phyloP scores from a whole-genome alignment of 1,284 basidiomycete species.

The Polyporus tsugae region DNA sequence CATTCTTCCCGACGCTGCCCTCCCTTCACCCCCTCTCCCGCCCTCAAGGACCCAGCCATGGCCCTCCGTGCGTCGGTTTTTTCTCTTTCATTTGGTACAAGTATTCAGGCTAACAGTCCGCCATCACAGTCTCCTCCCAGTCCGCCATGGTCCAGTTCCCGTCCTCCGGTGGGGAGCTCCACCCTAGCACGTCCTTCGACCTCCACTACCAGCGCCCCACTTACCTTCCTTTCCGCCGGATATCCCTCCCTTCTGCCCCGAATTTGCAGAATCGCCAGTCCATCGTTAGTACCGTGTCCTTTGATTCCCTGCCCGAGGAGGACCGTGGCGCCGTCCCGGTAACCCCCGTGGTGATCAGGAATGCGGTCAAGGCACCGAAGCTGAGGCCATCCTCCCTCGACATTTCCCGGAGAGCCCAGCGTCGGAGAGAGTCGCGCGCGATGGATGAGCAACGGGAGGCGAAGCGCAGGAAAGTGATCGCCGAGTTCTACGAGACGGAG shows the following conservation, averaged over 20 bases:
- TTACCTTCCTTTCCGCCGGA: slow-evolving; percentile 76
- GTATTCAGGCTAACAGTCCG: background rate
- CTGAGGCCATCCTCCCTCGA: slow-evolving; percentile 43
- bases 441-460: slow-evolving; percentile 46
- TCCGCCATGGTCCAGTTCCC: slow-evolving; percentile 44
- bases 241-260: slow-evolving; percentile 74
- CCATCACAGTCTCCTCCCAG: slow-evolving; percentile 28
- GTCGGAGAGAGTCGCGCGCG: slow-evolving; percentile 42
- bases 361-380: slow-evolving; percentile 31
- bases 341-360: slow-evolving; percentile 37
- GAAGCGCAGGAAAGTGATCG: slow-evolving; percentile 61
- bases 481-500: slow-evolving; percentile 85
- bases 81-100: slow-evolving; percentile 2
- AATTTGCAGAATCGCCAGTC: slow-evolving; percentile 65
- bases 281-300: slow-evolving; percentile 70
- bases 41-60: slow-evolving; percentile 18
- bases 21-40: slow-evolving; percentile 14
- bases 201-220: slow-evolving; percentile 44
- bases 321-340: slow-evolving; percentile 28
- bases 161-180: slow-evolving; percentile 36
- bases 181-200: slow-evolving; percentile 33
- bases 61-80: slow-evolving; percentile 25
- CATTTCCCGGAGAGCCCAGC: slow-evolving; percentile 34
- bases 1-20: slow-evolving; percentile 10
- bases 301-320: slow-evolving; percentile 71